Percentiles rank a stretch among this genome's conserved stretches.
These are phyloP conservation scores for Rhizomucor miehei DNA, from an alignment of 371 early-diverging fungal species.

Conservation along the genomic window DNA sequence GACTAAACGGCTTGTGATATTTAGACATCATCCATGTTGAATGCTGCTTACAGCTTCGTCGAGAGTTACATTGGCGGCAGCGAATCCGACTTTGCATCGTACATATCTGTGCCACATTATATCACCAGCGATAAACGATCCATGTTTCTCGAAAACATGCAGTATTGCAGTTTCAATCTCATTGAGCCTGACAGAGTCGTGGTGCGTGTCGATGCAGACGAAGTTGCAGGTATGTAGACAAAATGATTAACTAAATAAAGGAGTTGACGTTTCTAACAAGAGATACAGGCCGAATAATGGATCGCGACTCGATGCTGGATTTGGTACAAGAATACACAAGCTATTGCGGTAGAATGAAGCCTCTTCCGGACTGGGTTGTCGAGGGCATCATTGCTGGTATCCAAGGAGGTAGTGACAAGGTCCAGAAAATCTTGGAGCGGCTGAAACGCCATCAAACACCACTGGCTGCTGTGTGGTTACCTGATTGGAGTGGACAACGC, in stretches of 20 bases:
- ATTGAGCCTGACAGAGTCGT: conserved; percentile 31
- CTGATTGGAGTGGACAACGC: conserved; percentile 52
- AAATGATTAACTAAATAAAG: no score
- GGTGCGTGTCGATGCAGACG: conserved; percentile 31
- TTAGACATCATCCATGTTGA: conserved; percentile 25
- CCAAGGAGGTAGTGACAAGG: conserved; percentile 45
- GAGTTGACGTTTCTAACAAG: no score
- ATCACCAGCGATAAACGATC: conserved; percentile 43
- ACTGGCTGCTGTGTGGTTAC: conserved; percentile 39
- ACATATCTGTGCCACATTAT: conserved; percentile 50
- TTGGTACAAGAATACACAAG: conserved; percentile 46
- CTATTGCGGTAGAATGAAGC: conserved; percentile 45
- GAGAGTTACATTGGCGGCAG: conserved; percentile 22
- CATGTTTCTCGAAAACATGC: conserved; percentile 47
- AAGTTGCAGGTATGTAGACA: conserved; percentile 25
- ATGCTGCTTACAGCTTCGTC: conserved; percentile 27
- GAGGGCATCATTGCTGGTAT: conserved; percentile 45
- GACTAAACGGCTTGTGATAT: background rate
- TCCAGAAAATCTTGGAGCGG: conserved; percentile 25
- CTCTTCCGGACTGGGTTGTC: conserved; percentile 48
- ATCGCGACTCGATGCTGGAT: conserved; percentile 41
- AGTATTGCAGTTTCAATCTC: conserved; percentile 53
- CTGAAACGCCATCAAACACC: conserved; percentile 29
- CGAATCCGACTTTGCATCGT: conserved; percentile 35
- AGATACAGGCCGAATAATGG: conserved; percentile 38